Evolutionary conservation across 176 grass and related monocot genomes (phyloP), one percentile per base, ranked within the genome.

Genomic region (Microstegium vimineum): DNA sequence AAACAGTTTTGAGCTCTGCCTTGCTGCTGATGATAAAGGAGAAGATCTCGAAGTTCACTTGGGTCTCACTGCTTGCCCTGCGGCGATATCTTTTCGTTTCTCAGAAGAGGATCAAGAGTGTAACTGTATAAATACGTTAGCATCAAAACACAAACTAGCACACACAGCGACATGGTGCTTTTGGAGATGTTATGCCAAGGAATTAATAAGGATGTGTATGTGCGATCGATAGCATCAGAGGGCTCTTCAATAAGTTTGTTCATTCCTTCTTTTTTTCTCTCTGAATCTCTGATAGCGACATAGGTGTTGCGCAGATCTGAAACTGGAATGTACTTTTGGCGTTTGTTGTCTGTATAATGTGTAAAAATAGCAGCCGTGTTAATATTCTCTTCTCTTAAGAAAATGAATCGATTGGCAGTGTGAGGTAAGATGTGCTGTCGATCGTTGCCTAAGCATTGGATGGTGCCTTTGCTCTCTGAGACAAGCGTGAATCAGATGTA

Each of bases 21-120:
- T 88, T 99, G 60, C 84, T 99, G 61, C 77, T 99, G 83, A 99
- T 99, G 96, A 95, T 99, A 78, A 99, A 99, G 82, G 96, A 99
- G 85, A 99, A 99, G 76, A 95, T 99, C 62, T 89, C 96, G 0
- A 95, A 80, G 81, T 90, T 86, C 76, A 99, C 96, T 20, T 99
- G 96, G 96, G 81, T 99, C 35, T 87, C 89, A 6, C 66, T 99
- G 74, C 90, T 99, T 78, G 96, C 91, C 12, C 49, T 99, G 71
- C 74, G 85, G 26, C 83, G 84, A 45, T 93, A 86, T 71, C 64
- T 95, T 8, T 93, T 94, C 11, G 86, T 84, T 80, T 85, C 89
- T 62, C 83, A 69, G 43, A 99, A 86, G 72, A 99, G 89, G 86
- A 80, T 94, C 62, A 94, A 87, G 77, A 92, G 73, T 22, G 77